Conservation (phyloP, 75 land plant genomes). For the Picea sitchensis region DNA sequence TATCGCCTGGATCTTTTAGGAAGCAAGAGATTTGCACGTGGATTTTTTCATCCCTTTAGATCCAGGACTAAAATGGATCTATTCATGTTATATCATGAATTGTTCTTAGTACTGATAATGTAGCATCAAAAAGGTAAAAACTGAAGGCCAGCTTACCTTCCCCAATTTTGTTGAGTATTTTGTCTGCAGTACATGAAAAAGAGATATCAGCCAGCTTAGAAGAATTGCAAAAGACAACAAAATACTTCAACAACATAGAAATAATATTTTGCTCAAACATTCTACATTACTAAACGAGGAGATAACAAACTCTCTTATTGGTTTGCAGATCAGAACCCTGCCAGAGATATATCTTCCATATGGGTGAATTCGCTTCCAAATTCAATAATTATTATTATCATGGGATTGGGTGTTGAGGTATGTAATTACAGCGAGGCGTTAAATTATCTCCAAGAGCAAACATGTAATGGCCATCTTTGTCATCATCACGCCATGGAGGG, state of each 20-base stretch:
- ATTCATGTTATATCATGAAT: not conserved
- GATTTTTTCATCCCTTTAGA: not conserved
- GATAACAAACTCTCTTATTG: not conserved
- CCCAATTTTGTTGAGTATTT: conserved; percentile 87
- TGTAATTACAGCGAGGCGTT: conserved; percentile 94
- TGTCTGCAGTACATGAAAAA: conserved; percentile 54
- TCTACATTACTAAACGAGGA: not conserved
- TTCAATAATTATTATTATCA: not conserved
- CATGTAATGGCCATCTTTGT: conserved; percentile 95
- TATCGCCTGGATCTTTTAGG: not conserved
- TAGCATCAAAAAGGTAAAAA: not conserved
- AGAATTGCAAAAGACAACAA: not conserved
- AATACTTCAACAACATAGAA: not conserved
- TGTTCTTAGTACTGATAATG: not conserved
- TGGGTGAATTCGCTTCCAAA: not conserved
- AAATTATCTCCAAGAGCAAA: conserved; percentile 95
- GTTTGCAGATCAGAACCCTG: not conserved
- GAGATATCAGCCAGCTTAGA: not conserved
- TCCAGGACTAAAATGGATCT: not conserved
- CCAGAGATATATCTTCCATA: not conserved
- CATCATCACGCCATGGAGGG: conserved; percentile 93
- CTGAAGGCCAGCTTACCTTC: conserved; percentile 58
- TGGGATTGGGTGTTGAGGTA: conserved; percentile 10
- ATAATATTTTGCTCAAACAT: not conserved
- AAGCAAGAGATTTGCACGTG: conserved; percentile 6